Base-by-base conservation (phyloP, 768 basidiomycete species). In the Lyophyllum atratum region DNA sequence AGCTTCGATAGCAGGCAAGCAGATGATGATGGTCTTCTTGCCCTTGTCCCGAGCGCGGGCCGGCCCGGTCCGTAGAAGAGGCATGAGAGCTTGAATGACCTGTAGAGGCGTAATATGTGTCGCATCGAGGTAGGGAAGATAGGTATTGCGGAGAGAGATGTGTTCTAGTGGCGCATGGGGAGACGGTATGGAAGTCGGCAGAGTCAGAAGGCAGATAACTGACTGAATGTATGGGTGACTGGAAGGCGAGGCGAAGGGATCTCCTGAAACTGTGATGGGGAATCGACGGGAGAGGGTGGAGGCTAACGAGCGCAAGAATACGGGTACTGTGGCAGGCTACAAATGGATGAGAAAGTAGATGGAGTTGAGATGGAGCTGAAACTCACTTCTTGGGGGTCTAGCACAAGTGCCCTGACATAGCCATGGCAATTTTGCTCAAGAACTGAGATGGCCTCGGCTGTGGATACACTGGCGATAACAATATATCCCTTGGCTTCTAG, bases 281-380 rank as follows among this genome's bases (percentile, higher is more conserved):
- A 93, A 95, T 47, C 85, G 84, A 60, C 92, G 87, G 17, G 89
- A 89, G 9, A 95, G 79, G 0, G 91, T 86, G 0, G 93, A 89
- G 2, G 85, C 79, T 37, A 95, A 75, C 8, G 92, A 93, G 53
- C 93, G 87, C 40, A 95, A 77, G 76, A 95, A 95, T 44, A 85
- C 77, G 0, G 85, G 80, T 48, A 92, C 79, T 2, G 86, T 86
- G 2, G 81, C 84, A 29, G 88, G 86, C 92, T 94, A 57, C 17
- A 48, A 1, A 52, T 49, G 50, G 33, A 54, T 15, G n/a, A 51
- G 28, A 47, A 24, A 37, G n/a, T n/a, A n/a, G 28, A 33, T 17
- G 29, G 42, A 2, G 11, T 25, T 29, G 33, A 24, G 45, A 51
- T 5, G 26, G 11, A 52, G 10, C 11, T 40, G 60, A 49, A 45